Base-by-base conservation (phyloP, 139 green algal species). In the Klebsormidium nitens region DNA sequence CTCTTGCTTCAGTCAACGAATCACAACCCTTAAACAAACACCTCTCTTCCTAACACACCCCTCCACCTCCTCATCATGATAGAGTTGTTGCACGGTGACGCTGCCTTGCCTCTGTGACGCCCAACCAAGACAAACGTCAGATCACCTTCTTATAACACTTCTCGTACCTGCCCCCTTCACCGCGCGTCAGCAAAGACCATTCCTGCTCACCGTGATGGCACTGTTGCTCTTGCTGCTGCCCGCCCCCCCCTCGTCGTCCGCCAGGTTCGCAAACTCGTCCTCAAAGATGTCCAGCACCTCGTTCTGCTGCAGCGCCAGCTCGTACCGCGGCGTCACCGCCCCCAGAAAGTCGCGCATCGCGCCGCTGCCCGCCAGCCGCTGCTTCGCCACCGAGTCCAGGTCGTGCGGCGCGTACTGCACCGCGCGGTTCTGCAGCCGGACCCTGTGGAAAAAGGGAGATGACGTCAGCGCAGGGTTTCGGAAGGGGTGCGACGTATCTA, bases 201-300 rank as follows among this genome's bases (percentile, higher is more conserved):
- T n/a, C n/a, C n/a, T n/a, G n/a, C n/a, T n/a, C n/a, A n/a, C n/a
- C n/a, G n/a, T n/a, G n/a, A n/a, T n/a, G n/a, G n/a, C n/a, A n/a
- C n/a, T n/a, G n/a, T n/a, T n/a, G n/a, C n/a, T n/a, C n/a, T n/a
- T n/a, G 52, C 76, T 77, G 60, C 77, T 69, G 76, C 76, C 82
- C 31, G 69, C 49, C 36, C 78, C 77, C 8, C 36, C 69, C n/a
- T 92, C 88, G 28, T 94, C 90, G 6, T 93, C 83, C 4, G 60
- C 81, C 8, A 95, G 81, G 1, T 52, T 66, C 5, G 75, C 69
- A 60, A 96, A 83, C 56, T 92, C 87, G 56, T 95, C 90, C 5
- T 74, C 67, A 61, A 89, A 85, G 42, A 90, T 83, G 55, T 95
- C 82, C 28, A 72, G 63, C 6, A 92, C 75, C 73, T 89, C 82